Percentiles rank a stretch among this genome's conserved stretches.
Evolutionary conservation across 176 grass and related monocot species (phyloP).

Genomic region (Musa acuminata): DNA sequence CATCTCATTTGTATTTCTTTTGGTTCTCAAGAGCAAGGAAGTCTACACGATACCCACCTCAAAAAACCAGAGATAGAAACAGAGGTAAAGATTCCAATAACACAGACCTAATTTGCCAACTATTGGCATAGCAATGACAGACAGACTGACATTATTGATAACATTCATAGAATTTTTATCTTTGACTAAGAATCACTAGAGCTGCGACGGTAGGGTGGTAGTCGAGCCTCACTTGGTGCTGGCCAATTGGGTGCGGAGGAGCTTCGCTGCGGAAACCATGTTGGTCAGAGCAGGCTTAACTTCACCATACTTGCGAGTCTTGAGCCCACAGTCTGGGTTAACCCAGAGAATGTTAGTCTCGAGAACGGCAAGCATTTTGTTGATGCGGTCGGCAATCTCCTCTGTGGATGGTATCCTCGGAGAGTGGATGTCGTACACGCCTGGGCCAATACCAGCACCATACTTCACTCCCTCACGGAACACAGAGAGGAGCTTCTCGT

Average conservation of each 20-base stretch:
- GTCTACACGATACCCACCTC: background rate
- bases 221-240: conserved; percentile 35
- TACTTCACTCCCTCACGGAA: conserved; percentile 87
- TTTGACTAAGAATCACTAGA: background rate
- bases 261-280: conserved; percentile 69
- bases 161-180: background rate
- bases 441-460: conserved; percentile 64
- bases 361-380: conserved; percentile 89
- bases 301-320: conserved; percentile 82
- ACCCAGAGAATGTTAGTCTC: conserved; percentile 95
- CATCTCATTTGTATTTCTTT: background rate
- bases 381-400: conserved; percentile 77
- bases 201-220: background rate
- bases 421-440: conserved; percentile 94
- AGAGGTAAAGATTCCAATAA: background rate
- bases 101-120: background rate
- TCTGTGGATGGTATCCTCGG: conserved; percentile 71
- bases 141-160: background rate
- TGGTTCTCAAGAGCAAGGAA: background rate
- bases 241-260: conserved; percentile 65
- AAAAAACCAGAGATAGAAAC: background rate
- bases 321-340: conserved; percentile 90
- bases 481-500: conserved; percentile 82
- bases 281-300: conserved; percentile 75
- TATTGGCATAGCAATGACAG: background rate